Conservation (phyloP, 2,329 filamentous ascomycete genomes). For the Rhynchosporium graminicola region DNA sequence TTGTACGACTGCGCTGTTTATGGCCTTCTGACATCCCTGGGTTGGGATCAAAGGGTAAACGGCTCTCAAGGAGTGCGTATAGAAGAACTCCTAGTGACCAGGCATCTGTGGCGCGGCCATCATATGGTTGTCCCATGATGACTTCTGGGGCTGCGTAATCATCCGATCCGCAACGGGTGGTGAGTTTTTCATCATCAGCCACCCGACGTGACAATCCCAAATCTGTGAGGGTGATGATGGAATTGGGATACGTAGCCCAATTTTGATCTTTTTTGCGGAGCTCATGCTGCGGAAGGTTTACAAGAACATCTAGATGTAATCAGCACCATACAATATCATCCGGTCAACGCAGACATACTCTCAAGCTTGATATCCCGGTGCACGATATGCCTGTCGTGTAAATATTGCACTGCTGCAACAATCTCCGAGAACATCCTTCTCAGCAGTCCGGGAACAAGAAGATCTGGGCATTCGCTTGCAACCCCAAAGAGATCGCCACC, state of each 20-base stretch:
- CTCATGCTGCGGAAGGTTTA: constrained; percentile 74
- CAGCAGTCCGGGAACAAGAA: constrained; percentile 69
- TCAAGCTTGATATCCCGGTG: constrained; percentile 98
- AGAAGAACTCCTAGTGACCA: constrained; percentile 94
- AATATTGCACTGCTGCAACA: constrained; percentile 79
- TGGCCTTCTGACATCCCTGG: constrained; percentile 77
- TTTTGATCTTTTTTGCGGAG: constrained; percentile 62
- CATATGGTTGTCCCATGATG: constrained; percentile 91
- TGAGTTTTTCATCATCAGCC: constrained; percentile 82
- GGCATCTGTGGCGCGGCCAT: constrained; percentile 86
- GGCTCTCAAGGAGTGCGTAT: constrained; percentile 90
- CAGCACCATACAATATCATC: constrained; percentile 22
- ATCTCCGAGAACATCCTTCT: constrained; percentile 88
- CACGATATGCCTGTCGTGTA: constrained; percentile 84
- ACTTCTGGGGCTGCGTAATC: constrained; percentile 98
- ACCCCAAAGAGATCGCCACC: constrained; percentile 95
- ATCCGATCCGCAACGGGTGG: constrained; percentile 91
- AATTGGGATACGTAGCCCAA: constrained; percentile 76
- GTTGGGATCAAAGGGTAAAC: constrained; percentile 87
- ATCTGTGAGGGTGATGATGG: constrained; percentile 87
- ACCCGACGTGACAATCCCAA: constrained; percentile 86
- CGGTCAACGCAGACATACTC: constrained; percentile 59
- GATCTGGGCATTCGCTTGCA: constrained; percentile 69
- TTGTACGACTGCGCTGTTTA: constrained; percentile 77
- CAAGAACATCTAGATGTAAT: constrained; percentile 71